Evolutionary conservation across 345 rosid species (phyloP).

Genomic region (Conringia planisiliqua): DNA sequence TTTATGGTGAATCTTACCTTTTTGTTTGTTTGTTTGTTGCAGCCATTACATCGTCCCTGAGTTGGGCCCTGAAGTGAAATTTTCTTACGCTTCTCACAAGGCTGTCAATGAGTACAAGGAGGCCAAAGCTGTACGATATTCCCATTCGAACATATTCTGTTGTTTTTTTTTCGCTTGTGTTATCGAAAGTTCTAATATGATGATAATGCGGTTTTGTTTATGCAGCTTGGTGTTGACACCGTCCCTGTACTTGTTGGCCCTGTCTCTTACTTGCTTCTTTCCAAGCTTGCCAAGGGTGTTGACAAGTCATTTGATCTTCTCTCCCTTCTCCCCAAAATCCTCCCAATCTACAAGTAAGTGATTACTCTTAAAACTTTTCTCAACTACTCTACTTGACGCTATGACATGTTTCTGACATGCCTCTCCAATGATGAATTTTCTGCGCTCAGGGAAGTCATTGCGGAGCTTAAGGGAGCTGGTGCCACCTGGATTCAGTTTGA

Average conservation of each 20-base stretch:
- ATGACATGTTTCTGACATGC: constrained; percentile 21
- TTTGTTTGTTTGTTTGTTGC: constrained; percentile 32
- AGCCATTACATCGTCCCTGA: constrained; percentile 98
- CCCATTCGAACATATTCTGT: not conserved
- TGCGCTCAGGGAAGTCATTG: constrained; percentile 69
- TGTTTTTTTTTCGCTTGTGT: not conserved
- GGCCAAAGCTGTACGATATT: constrained; percentile 72
- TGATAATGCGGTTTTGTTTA: constrained; percentile 10
- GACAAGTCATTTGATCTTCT: constrained; percentile 78
- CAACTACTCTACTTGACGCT: not conserved
- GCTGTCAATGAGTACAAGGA: constrained; percentile 92
- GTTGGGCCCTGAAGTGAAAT: constrained; percentile 87
- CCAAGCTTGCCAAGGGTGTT: constrained; percentile 94
- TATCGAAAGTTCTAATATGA: constrained; percentile 6
- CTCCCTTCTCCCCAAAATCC: constrained; percentile 81
- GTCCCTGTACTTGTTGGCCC: constrained; percentile 93
- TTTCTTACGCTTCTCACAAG: constrained; percentile 95
- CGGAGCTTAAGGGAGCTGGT: constrained; percentile 94
- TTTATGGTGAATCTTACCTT: not conserved
- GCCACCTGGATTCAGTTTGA: constrained; percentile 95
- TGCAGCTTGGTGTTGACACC: constrained; percentile 89
- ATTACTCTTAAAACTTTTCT: not conserved
- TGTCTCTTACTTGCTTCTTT: constrained; percentile 87
- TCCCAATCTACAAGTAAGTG: constrained; percentile 85
- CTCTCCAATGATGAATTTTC: constrained; percentile 3